Evolutionary conservation across 2,329 filamentous ascomycete species (phyloP).

Genomic region (Calonectria pteridis): DNA sequence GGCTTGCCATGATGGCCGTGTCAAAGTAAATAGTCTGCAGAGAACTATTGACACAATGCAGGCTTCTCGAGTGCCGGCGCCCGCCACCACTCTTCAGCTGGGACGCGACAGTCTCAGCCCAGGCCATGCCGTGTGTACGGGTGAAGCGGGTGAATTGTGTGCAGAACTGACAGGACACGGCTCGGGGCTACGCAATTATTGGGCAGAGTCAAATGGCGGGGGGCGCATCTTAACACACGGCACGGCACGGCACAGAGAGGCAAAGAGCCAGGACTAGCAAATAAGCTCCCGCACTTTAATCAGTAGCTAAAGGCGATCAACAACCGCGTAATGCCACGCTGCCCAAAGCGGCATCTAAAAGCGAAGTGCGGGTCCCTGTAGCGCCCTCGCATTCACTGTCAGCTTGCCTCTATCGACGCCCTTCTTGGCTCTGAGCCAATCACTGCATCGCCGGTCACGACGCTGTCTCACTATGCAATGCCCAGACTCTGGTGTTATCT

Average conservation of each 20-base stretch:
- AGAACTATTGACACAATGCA: neutral
- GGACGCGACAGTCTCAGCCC: neutral
- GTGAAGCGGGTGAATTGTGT: neutral
- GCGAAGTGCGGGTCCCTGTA: neutral
- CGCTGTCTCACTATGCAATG: neutral
- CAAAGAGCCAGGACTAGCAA: neutral
- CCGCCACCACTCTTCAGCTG: no score
- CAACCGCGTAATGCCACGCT: neutral
- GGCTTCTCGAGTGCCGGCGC: no score
- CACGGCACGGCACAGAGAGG: neutral
- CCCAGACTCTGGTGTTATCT: neutral
- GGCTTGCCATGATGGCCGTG: neutral
- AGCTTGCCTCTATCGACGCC: neutral
- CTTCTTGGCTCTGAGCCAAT: neutral
- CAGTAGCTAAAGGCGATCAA: neutral
- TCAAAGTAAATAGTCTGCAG: no score
- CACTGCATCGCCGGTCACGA: neutral
- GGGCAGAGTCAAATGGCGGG: neutral
- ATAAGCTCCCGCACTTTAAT: conserved; percentile 9
- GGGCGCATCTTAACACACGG: neutral
- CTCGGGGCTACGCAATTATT: neutral
- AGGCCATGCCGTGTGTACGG: neutral
- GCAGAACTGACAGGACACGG: no score
- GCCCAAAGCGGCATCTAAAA: neutral
- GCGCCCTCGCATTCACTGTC: neutral